phyloP scores from a whole-genome alignment of 768 basidiomycete genomes.

The Kondoa subrosea region DNA sequence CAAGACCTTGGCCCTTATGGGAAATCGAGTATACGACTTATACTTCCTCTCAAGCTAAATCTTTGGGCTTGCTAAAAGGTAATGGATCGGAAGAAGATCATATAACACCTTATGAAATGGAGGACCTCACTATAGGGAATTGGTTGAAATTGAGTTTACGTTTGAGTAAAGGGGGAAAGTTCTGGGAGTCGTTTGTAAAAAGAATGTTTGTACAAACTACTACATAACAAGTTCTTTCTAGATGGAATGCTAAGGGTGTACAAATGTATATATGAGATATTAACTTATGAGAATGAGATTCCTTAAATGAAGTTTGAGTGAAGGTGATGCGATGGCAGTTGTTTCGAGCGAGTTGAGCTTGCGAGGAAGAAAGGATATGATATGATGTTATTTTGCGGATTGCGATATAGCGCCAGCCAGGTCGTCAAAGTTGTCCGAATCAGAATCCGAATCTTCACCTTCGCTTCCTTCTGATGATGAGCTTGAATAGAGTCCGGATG shows the following conservation, averaged over 20 bases:
- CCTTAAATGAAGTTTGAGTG: background rate
- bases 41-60: conserved; percentile 39
- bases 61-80: conserved; percentile 33
- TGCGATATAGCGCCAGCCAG: background rate
- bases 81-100: conserved; percentile 34
- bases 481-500: background rate
- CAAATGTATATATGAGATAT: background rate
- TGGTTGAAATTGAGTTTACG: conserved; percentile 53
- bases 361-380: too few species aligned
- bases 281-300: background rate
- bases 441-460: background rate
- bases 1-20: background rate
- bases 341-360: too few species aligned
- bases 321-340: background rate
- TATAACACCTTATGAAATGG: conserved; percentile 52
- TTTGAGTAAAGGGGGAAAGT: conserved; percentile 38
- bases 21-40: conserved; percentile 45
- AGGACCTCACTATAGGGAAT: conserved; percentile 58
- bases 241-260: background rate
- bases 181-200: conserved; percentile 49
- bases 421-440: background rate
- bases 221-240: background rate
- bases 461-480: background rate
- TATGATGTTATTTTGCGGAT: too few species aligned
- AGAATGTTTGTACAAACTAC: conserved; percentile 52